Evolutionary conservation across 78 protist genomes (phyloP).

Genomic region (Dictyostelium brefeldianum): DNA sequence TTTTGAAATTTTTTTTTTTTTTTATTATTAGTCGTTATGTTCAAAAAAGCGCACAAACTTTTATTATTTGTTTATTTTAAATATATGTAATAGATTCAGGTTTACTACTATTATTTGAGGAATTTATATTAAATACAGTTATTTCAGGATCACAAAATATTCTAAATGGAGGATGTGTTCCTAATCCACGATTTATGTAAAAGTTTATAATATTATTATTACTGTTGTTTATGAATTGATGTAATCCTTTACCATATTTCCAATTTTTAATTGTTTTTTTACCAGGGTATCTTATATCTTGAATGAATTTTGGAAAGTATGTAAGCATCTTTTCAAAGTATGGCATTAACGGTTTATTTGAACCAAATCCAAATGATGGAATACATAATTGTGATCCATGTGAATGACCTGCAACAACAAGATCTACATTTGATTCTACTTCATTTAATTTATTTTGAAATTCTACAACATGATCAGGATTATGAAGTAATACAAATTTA

Average conservation of each 20-base stretch:
- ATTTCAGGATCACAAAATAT: constrained; percentile 75
- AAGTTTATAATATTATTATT: neutral
- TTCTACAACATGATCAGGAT: constrained; percentile 43
- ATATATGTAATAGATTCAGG: neutral
- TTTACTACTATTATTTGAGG: neutral
- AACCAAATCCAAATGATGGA: constrained; percentile 1
- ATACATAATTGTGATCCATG: constrained; percentile 75
- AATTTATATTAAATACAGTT: constrained; percentile 19
- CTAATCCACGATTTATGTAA: constrained; percentile 51
- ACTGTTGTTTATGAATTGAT: neutral
- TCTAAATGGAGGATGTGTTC: constrained; percentile 70
- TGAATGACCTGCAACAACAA: constrained; percentile 51
- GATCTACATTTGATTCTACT: constrained; percentile 8
- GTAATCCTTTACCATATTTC: constrained; percentile 32
- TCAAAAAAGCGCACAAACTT: no score
- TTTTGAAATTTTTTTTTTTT: neutral
- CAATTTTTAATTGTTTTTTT: constrained; percentile 52
- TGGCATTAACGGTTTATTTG: constrained; percentile 24
- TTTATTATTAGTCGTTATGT: neutral
- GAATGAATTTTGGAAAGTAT: constrained; percentile 14
- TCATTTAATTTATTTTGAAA: neutral
- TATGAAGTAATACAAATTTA: constrained; percentile 52
- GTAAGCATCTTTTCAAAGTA: constrained; percentile 6
- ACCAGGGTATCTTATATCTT: constrained; percentile 35
- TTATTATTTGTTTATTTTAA: neutral